phyloP scores from a whole-genome alignment of 108 stramenopile genomes.

The Cyclotella baltica region DNA sequence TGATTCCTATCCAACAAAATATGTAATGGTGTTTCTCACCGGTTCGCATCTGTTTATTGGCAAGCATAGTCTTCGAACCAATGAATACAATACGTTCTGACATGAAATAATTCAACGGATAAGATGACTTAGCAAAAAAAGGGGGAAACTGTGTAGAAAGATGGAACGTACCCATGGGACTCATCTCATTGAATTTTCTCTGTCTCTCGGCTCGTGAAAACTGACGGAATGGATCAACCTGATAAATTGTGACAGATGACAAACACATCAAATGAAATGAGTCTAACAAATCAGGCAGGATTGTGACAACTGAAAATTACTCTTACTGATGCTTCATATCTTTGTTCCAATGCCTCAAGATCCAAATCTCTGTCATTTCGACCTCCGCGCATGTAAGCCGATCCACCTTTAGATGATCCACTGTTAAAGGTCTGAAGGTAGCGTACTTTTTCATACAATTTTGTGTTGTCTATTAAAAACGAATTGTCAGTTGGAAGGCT shows the following conservation, averaged over 20 bases:
- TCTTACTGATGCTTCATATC: constrained; percentile 79
- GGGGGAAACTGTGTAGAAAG: not conserved
- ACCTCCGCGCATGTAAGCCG: constrained; percentile 32
- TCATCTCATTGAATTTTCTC: constrained; percentile 90
- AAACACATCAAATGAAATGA: no score
- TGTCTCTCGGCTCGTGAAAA: constrained; percentile 84
- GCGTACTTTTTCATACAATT: constrained; percentile 91
- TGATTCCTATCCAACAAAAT: not conserved
- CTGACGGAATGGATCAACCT: constrained; percentile 88
- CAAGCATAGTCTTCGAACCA: constrained; percentile 78
- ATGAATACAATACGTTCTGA: constrained; percentile 85
- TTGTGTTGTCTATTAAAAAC: no score
- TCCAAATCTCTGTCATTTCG: constrained; percentile 77
- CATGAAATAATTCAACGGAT: not conserved
- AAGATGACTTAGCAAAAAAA: not conserved
- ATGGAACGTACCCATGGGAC: constrained; percentile 59
- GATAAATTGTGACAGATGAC: not conserved
- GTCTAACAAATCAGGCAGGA: no score
- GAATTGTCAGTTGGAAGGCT: no score
- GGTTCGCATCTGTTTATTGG: constrained; percentile 88
- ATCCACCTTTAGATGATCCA: constrained; percentile 24
- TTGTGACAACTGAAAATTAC: not conserved
- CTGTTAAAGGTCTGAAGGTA: constrained; percentile 81
- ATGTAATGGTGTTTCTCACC: not conserved
- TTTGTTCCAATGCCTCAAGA: constrained; percentile 87